phyloP scores from a whole-genome alignment of 2,329 filamentous ascomycete genomes.

The Paraconiothyrium sp. region DNA sequence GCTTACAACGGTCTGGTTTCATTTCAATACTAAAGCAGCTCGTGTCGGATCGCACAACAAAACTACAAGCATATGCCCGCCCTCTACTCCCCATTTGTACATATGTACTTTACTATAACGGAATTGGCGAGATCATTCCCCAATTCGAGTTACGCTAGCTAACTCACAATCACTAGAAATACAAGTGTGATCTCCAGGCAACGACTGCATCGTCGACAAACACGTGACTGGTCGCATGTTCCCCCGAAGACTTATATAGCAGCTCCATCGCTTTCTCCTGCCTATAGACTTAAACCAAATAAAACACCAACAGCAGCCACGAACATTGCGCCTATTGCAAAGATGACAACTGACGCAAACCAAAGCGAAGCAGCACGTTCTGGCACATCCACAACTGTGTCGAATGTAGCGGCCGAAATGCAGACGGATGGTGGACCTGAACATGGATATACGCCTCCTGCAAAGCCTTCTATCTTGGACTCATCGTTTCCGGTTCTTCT shows the following conservation, averaged over 20 bases:
- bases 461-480: slow-evolving; percentile 29
- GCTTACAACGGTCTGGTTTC: too few relatives aligned
- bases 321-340: not conserved
- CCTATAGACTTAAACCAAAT: not conserved
- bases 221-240: not conserved
- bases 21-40: not conserved
- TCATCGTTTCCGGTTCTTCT: slow-evolving; percentile 37
- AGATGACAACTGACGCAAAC: not conserved
- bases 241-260: not conserved
- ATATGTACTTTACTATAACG: too few relatives aligned
- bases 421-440: not conserved
- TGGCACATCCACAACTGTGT: not conserved
- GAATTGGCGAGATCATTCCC: not conserved
- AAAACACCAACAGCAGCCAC: not conserved
- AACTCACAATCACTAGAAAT: not conserved
- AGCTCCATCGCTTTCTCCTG: not conserved
- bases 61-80: not conserved
- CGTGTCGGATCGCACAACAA: not conserved
- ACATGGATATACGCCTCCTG: not conserved
- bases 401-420: not conserved
- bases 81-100: not conserved
- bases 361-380: not conserved
- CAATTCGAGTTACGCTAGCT: not conserved
- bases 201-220: not conserved
- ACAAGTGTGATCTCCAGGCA: not conserved